Evolutionary conservation across 2,329 filamentous ascomycete species (phyloP).

Genomic region (Diaporthe humulicola): DNA sequence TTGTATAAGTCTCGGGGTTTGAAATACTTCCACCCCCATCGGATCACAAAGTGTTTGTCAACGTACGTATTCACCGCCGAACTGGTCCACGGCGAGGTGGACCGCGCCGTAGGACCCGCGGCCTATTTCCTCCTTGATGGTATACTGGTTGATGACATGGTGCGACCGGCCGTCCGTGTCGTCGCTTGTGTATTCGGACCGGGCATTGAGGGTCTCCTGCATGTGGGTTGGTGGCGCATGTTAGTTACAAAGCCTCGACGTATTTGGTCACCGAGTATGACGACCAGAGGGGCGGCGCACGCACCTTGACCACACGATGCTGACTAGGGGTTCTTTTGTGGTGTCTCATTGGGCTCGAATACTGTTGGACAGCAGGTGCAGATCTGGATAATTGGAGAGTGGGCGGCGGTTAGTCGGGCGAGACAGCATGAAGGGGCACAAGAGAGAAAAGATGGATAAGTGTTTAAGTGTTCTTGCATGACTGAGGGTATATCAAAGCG

Average conservation of each 20-base stretch:
- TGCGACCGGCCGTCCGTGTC: conserved; percentile 84
- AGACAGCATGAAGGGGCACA: neutral
- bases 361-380: conserved; percentile 57
- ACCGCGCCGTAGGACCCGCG: conserved; percentile 95
- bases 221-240: neutral
- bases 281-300: conserved; percentile 38
- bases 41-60: neutral
- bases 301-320: conserved; percentile 70
- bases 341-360: conserved; percentile 68
- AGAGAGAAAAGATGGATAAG: neutral
- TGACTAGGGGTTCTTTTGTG: conserved; percentile 70
- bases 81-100: conserved; percentile 90
- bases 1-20: conserved; percentile 32
- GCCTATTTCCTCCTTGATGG: conserved; percentile 96
- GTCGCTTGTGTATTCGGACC: conserved; percentile 87
- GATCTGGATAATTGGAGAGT: conserved; percentile 52
- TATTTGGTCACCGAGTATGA: neutral
- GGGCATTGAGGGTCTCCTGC: conserved; percentile 92
- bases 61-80: conserved; percentile 91
- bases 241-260: neutral
- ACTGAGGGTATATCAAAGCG: neutral
- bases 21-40: no score
- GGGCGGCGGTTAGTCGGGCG: conserved; percentile 24
- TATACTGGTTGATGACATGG: conserved; percentile 94
- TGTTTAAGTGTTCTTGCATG: neutral